Base-by-base conservation (phyloP, 139 green algal genomes). In the Ulvella scutata region DNA sequence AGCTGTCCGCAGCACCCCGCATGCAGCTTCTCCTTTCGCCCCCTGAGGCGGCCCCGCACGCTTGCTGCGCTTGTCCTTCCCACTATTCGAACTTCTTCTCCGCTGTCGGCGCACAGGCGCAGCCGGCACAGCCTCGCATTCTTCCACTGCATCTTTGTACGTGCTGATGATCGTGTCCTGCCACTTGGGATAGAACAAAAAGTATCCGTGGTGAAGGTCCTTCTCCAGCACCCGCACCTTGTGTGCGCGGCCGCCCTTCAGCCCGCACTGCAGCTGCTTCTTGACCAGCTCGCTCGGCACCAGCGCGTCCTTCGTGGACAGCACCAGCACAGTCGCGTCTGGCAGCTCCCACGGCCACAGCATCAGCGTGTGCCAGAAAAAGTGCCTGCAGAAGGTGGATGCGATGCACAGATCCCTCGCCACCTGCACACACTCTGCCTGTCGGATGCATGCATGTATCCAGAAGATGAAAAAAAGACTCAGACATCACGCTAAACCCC, bases 371-470 rank as follows among this genome's bases (percentile, higher is more conserved):
- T 67, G 51, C 51, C 51, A 67, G n/a, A n/a, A 67, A 26, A 67
- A 67, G 51, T 67, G 51, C 51, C 51, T 67, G 51, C 51, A 67
- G 51, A 67, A 67, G 51, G 51, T 67, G 51, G 51, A n/a, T 6
- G 51, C 51, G 17, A 67, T 67, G 51, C n/a, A 36, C 13, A 67
- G 17, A 26, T 67, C 51, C n/a, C 51, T n/a, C 13, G 51, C 51
- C 9, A 26, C 51, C n/a, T n/a, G n/a, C n/a, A n/a, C n/a, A n/a
- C n/a, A n/a, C n/a, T n/a, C n/a, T n/a, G n/a, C n/a, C n/a, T n/a
- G n/a, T n/a, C n/a, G n/a, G n/a, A n/a, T n/a, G n/a, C n/a, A n/a
- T n/a, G n/a, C n/a, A n/a, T n/a, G n/a, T n/a, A n/a, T n/a, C n/a
- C n/a, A n/a, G n/a, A n/a, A n/a, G n/a, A n/a, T n/a, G n/a, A n/a